Conservation (phyloP, 345 rosid species). For the Theobroma cacao region DNA sequence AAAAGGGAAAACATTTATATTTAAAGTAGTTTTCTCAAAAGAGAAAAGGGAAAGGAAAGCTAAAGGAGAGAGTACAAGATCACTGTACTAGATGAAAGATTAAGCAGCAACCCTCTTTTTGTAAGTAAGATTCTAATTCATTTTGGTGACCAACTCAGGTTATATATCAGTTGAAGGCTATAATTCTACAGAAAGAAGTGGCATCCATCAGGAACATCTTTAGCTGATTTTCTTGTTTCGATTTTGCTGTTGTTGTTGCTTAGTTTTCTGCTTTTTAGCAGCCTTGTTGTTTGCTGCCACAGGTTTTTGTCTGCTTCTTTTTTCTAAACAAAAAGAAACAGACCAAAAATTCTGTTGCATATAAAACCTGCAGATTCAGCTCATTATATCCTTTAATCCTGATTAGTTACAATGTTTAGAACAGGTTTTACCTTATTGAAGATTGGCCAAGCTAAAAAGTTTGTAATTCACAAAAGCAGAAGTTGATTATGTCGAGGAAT, state of each 20-base stretch:
- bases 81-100: background rate
- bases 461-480: background rate
- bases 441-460: no score
- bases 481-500: background rate
- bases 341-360: background rate
- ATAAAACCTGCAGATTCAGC: background rate
- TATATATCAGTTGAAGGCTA: background rate
- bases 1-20: background rate
- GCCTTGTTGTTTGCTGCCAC: background rate
- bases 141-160: no score
- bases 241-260: background rate
- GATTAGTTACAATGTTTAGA: background rate
- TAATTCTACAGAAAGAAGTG: background rate
- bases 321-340: background rate
- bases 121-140: no score
- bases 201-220: background rate
- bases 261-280: background rate
- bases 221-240: background rate
- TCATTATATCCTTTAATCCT: background rate
- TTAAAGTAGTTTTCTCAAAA: background rate
- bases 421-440: no score
- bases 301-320: background rate
- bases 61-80: background rate
- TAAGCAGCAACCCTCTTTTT: background rate
- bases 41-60: background rate